phyloP scores from a whole-genome alignment of 352 stramenopile genomes.

The Phytophthora ohioensis region DNA sequence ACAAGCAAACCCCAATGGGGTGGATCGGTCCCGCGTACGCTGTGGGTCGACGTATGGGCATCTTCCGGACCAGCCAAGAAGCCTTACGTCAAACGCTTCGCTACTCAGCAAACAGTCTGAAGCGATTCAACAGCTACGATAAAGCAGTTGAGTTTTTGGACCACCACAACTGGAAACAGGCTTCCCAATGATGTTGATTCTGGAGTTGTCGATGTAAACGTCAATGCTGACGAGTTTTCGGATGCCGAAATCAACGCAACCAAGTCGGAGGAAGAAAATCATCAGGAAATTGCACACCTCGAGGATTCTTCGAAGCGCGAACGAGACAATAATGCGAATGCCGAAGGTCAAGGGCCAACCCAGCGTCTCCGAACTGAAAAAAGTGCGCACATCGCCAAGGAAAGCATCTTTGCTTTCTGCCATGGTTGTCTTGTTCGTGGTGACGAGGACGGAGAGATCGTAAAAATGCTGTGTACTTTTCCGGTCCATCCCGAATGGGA shows the following conservation, averaged over 20 bases:
- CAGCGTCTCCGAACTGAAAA: slow-evolving; percentile 29
- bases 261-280: neutral
- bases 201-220: neutral
- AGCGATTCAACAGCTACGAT: slow-evolving; percentile 53
- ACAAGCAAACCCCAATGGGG: neutral
- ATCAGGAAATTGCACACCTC: neutral
- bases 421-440: slow-evolving; percentile 25
- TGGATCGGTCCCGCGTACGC: slow-evolving; percentile 42
- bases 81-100: slow-evolving; percentile 48
- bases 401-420: slow-evolving; percentile 56
- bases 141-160: slow-evolving; percentile 62
- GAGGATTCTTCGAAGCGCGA: slow-evolving; percentile 18
- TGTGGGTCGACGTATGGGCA: slow-evolving; percentile 52
- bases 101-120: slow-evolving; percentile 53
- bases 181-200: neutral
- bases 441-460: neutral
- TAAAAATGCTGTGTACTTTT: neutral
- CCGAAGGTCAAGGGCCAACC: neutral
- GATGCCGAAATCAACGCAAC: neutral
- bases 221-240: neutral
- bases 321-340: slow-evolving; percentile 5
- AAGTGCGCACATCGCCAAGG: slow-evolving; percentile 33
- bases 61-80: slow-evolving; percentile 54
- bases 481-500: slow-evolving; percentile 1
- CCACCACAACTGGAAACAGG: slow-evolving; percentile 19